Evolutionary conservation across 2,329 filamentous ascomycete species (phyloP).

Genomic region (Alternaria ethzedia): DNA sequence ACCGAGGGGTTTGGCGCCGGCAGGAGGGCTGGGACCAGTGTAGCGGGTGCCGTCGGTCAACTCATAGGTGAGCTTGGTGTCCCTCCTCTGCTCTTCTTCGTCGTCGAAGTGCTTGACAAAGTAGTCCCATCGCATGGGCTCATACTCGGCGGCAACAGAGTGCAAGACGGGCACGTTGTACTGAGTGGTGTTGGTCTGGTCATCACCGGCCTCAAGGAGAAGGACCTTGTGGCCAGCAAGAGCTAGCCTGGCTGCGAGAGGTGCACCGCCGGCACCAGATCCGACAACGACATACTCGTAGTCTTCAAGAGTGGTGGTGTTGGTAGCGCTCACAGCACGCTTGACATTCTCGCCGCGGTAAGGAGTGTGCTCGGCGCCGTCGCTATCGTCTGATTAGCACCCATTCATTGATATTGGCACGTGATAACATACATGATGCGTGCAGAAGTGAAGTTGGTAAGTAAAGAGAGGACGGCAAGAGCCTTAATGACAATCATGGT

Average conservation of each 20-base stretch:
- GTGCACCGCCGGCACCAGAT: constrained; percentile 65
- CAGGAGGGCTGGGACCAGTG: constrained; percentile 60
- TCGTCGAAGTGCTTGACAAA: constrained; percentile 66
- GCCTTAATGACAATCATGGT: constrained; percentile 16
- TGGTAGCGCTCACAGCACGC: constrained; percentile 20
- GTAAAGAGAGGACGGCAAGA: constrained; percentile 13
- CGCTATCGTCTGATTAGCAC: constrained; percentile 13
- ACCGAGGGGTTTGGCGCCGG: constrained; percentile 58
- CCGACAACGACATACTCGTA: constrained; percentile 69
- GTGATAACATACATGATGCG: constrained; percentile 8
- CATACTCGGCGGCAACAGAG: constrained; percentile 61
- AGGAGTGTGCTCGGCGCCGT: constrained; percentile 29
- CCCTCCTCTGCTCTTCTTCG: constrained; percentile 55
- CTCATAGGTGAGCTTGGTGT: constrained; percentile 62
- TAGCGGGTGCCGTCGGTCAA: constrained; percentile 48
- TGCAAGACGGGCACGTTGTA: constrained; percentile 61
- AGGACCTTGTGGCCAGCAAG: constrained; percentile 63
- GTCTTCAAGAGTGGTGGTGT: constrained; percentile 17
- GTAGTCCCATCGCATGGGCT: constrained; percentile 64
- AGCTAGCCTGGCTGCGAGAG: constrained; percentile 63
- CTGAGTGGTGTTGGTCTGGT: constrained; percentile 57
- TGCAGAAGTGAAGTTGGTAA: constrained; percentile 6
- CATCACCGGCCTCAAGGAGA: constrained; percentile 65
- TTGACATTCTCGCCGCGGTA: constrained; percentile 24
- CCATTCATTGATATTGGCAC: neutral